phyloP scores from a whole-genome alignment of 2,329 filamentous ascomycete genomes.

The Aspergillus latus region DNA sequence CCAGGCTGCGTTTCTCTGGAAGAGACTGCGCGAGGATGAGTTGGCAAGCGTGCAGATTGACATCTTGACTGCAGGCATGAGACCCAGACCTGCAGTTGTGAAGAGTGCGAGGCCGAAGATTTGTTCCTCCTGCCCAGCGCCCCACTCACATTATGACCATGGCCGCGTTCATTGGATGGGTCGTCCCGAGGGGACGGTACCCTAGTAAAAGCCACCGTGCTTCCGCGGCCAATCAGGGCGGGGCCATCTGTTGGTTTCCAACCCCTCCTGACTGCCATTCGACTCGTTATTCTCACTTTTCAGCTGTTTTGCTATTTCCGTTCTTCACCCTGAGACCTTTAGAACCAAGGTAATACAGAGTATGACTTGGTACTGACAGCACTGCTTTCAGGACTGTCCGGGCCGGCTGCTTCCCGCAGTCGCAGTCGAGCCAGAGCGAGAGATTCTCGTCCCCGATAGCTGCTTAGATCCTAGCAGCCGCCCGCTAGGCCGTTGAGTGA shows the following conservation, averaged over 20 bases:
- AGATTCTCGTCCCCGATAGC: background rate
- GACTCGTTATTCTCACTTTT: background rate
- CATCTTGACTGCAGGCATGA: conserved; percentile 17
- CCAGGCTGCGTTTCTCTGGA: background rate
- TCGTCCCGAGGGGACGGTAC: conserved; percentile 26
- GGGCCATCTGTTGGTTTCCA: conserved; percentile 22
- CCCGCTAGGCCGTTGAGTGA: no score
- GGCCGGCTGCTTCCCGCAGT: background rate
- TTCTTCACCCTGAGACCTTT: background rate
- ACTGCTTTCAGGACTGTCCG: no score
- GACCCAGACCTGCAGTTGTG: conserved; percentile 4
- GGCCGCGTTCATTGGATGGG: conserved; percentile 21
- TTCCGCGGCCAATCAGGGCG: conserved; percentile 23
- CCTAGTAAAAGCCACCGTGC: conserved; percentile 20
- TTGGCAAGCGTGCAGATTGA: conserved; percentile 29
- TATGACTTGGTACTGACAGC: no score
- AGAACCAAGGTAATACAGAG: no score
- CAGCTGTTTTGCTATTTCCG: background rate
- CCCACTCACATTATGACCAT: conserved; percentile 25
- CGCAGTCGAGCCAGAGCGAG: background rate
- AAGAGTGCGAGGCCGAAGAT: conserved; percentile 3
- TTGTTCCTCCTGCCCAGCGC: conserved; percentile 3
- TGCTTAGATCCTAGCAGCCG: background rate
- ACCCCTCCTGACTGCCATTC: conserved; percentile 3
- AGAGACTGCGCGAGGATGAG: conserved; percentile 25